A percentile compares a stretch with the other conserved stretches of the same genome.
Evolutionary conservation across 2,329 filamentous ascomycete genomes (phyloP).

Genomic region (Orbilia blumenaviensis): DNA sequence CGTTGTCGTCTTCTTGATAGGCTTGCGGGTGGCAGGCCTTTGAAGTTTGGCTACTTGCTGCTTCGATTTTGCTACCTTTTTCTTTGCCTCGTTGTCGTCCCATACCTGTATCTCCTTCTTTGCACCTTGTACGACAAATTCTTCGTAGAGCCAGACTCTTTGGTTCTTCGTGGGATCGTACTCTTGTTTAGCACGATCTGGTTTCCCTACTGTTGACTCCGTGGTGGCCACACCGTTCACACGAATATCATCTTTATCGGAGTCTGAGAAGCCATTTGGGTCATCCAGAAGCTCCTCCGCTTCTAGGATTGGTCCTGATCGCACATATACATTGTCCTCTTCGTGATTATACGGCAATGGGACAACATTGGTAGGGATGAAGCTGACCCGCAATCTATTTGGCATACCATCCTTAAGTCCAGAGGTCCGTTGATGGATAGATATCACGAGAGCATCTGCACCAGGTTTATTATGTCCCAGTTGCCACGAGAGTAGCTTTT

Average conservation of each 20-base stretch:
- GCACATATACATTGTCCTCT: conserved; percentile 22
- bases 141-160: conserved; percentile 36
- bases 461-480: conserved; percentile 62
- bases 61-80: conserved; percentile 7
- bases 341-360: conserved; percentile 65
- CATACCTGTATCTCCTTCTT: conserved; percentile 10
- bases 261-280: conserved; percentile 34
- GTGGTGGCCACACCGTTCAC: conserved; percentile 29
- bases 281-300: conserved; percentile 25
- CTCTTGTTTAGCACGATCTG: conserved; percentile 8
- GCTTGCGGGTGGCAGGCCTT: conserved; percentile 8
- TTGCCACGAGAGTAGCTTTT: conserved; percentile 74
- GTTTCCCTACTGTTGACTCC: neutral
- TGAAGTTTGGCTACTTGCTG: conserved; percentile 27
- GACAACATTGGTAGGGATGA: conserved; percentile 78
- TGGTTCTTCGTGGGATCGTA: conserved; percentile 33
- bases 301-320: neutral
- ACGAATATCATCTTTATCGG: conserved; percentile 41
- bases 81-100: conserved; percentile 37
- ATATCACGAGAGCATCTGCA: conserved; percentile 67
- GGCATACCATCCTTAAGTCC: conserved; percentile 17
- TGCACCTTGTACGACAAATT: conserved; percentile 27
- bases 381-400: conserved; percentile 78
- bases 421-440: conserved; percentile 67
- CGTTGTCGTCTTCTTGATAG: neutral